phyloP scores from a whole-genome alignment of 2,329 filamentous ascomycete genomes.

The Cordyceps cateniannulata region DNA sequence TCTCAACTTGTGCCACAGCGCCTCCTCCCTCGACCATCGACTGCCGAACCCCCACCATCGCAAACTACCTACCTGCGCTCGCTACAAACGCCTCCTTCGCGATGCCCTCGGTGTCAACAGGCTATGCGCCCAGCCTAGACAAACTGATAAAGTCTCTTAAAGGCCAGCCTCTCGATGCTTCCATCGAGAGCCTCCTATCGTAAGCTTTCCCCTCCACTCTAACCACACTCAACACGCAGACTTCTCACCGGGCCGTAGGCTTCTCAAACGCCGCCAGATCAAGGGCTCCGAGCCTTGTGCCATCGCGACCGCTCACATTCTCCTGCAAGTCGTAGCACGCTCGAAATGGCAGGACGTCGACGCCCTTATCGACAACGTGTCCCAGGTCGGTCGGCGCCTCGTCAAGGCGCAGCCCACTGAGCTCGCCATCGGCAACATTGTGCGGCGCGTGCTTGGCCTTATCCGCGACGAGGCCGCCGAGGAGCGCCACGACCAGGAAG shows the following conservation, averaged over 20 bases:
- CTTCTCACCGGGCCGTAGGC: constrained; percentile 40
- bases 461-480: constrained; percentile 89
- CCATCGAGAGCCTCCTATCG: constrained; percentile 79
- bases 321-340: constrained; percentile 78
- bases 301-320: constrained; percentile 81
- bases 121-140: constrained; percentile 62
- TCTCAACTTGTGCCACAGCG: background rate
- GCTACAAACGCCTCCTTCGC: constrained; percentile 9
- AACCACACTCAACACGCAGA: background rate
- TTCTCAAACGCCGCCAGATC: constrained; percentile 88
- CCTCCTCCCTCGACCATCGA: background rate
- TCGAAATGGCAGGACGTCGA: constrained; percentile 72
- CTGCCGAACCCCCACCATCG: background rate
- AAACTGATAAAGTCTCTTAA: constrained; percentile 77
- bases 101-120: constrained; percentile 30
- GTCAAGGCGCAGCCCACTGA: constrained; percentile 82
- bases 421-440: constrained; percentile 90
- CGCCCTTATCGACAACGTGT: constrained; percentile 73
- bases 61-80: background rate
- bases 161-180: constrained; percentile 67
- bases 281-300: constrained; percentile 82
- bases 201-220: constrained; percentile 29
- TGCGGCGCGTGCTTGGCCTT: constrained; percentile 79
- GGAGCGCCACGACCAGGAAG: constrained; percentile 58
- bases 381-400: constrained; percentile 69